Evolutionary conservation across 73 alveolate species (phyloP), one percentile per base, ranked within the genome.

Genomic region (Urostyla sp.): DNA sequence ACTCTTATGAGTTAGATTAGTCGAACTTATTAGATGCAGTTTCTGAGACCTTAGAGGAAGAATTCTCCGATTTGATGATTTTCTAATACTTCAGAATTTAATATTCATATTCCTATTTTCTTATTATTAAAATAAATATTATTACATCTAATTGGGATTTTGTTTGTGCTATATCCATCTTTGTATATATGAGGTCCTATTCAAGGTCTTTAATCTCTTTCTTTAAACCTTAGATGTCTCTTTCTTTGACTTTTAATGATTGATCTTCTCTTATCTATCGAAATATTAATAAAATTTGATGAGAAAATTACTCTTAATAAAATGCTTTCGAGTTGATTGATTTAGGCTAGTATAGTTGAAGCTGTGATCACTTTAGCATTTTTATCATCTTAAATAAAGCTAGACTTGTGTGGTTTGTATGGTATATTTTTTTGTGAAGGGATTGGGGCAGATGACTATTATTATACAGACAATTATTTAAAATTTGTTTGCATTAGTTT

Each of bases 91-190:
- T 69, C n/a, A 46, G 72, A 24, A 48, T 69, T 28, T 69, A 34
- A 49, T 69, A 69, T 27, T 69, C 83, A 30, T 69, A 69, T 69
- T 69, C 83, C 83, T 69, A 30, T 49, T 46, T n/a, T n/a, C 3
- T 28, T 5, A 30, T 10, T 16, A 48, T n/a, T 49, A 13, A 4
- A 40, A 20, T 7, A 4, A 28, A 37, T 48, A 48, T 63, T 38
- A 43, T 38, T 69, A 69, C 83, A 49, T 69, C 83, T 69, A 69
- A 27, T 48, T 69, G 66, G 8, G 55, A 67, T 35, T 69, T 69
- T 18, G 83, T 69, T 24, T 69, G 30, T 30, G 83, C 83, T 6
- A 69, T 18, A 49, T 69, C 83, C 15, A 69, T 69, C 55, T 69
- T 69, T 8, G 83, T 69, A 34, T 46, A 55, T 1, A 69, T 43